These are phyloP conservation scores for Rhizopus microsporus DNA, from an alignment of 371 early-diverging fungal genomes.

Conservation along the genomic window DNA sequence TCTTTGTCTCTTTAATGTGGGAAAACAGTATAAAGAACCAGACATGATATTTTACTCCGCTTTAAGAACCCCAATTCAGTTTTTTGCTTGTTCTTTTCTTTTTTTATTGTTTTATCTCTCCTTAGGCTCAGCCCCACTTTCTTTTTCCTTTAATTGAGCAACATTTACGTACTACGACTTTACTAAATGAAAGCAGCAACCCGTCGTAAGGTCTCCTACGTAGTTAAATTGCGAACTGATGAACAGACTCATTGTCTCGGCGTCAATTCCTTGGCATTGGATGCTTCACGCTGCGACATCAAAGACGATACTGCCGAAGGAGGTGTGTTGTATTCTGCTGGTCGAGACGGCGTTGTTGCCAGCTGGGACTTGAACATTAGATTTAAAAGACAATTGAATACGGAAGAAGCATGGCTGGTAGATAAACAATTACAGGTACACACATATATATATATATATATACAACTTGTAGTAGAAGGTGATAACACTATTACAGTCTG, in stretches of 20 bases:
- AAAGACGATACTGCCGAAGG: slow-evolving; percentile 28
- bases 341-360: slow-evolving; percentile 87
- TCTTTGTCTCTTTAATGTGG: too few species aligned
- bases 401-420: slow-evolving; percentile 15
- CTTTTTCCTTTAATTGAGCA: slow-evolving; percentile 7
- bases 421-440: slow-evolving; percentile 15
- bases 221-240: slow-evolving; percentile 54
- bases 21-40: too few species aligned
- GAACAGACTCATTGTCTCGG: slow-evolving; percentile 69
- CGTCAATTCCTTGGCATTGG: slow-evolving; percentile 76
- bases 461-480: not conserved
- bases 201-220: slow-evolving; percentile 61
- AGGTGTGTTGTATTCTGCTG: slow-evolving; percentile 87
- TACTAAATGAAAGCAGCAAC: slow-evolving; percentile 41
- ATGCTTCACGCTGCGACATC: slow-evolving; percentile 33
- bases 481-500: not conserved
- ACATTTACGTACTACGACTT: not conserved
- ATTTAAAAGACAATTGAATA: slow-evolving; percentile 19
- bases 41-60: too few species aligned
- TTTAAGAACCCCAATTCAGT: too few species aligned
- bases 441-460: not conserved
- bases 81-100: too few species aligned
- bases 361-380: slow-evolving; percentile 79
- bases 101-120: slow-evolving; percentile 14
- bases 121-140: slow-evolving; percentile 18